Base-by-base conservation (phyloP, 352 stramenopile genomes). In the Aphanomyces cochlioides region DNA sequence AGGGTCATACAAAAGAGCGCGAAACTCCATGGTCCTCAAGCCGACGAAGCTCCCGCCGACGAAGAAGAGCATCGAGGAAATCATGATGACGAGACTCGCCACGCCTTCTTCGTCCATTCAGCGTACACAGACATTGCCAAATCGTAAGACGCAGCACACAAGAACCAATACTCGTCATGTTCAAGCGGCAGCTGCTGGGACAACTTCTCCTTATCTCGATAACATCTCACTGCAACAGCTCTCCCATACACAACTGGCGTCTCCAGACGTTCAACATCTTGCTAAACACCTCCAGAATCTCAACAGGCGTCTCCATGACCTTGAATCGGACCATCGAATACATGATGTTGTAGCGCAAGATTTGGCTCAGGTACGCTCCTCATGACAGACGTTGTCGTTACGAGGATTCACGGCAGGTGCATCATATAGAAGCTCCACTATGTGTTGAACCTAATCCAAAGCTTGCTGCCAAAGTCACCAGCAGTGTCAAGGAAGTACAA, bases 61-160 rank as follows among this genome's bases (percentile, higher is more conserved):
- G 41, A 73, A 74, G 65, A 85, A 75, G 72, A 90, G 82, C 3
- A 73, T 93, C 47, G 85, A 93, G 68, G 83, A 93, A 66, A 74
- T 93, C 19, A 43, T 93, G 53, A 72, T 91, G 8, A 69, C 79
- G 17, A 80, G 85, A 12, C 75, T 86, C 43, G 38, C 37, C 38
- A 45, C 40, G 3, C 43, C 36, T 19, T 40, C 38, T 17, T 13
- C 13, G 21, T 13, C 8, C 28, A 17, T 17, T 60, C 63, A 15
- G 61, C 40, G 38, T 58, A 74, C 54, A 53, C 45, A 15, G 61
- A 21, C 61, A 53, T 58, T 43, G 34, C 8, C 37, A 8, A 19
- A 45, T 36, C 12, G 28, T 4, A 7, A n/a, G 41, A 2, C 41
- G 21, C n/a, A 2, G 56, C 45, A 47, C 38, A 41, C 28, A 28